Conservation (phyloP, 495 filamentous ascomycete species). For the Staphylotrichum tortipilum region DNA sequence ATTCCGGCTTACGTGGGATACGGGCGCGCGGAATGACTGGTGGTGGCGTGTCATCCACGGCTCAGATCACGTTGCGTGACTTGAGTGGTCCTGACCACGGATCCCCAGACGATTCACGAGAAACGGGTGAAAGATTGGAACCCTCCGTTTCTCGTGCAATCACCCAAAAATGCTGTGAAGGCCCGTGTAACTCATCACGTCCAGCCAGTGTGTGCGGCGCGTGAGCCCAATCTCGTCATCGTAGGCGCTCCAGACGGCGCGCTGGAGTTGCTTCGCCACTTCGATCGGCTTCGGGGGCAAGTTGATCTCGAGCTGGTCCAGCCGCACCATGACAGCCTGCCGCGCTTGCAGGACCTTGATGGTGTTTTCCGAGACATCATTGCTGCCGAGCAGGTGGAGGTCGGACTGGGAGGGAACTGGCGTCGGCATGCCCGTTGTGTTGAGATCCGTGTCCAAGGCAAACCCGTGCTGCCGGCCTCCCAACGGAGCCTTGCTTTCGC, state of each 20-base stretch:
- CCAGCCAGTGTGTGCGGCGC: constrained; percentile 27
- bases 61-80: too few relatives aligned
- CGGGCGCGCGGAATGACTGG: too few relatives aligned
- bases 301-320: constrained; percentile 22
- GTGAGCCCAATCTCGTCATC: constrained; percentile 23
- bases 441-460: constrained; percentile 10
- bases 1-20: too few relatives aligned
- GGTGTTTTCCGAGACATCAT: constrained; percentile 9
- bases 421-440: not conserved
- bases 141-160: not conserved
- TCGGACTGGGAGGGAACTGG: not conserved
- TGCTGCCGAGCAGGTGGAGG: not conserved
- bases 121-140: too few relatives aligned
- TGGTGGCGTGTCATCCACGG: too few relatives aligned
- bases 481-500: constrained; percentile 18
- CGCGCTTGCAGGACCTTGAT: constrained; percentile 22
- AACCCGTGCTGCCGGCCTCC: constrained; percentile 10
- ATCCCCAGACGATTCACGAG: too few relatives aligned
- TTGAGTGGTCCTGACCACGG: too few relatives aligned
- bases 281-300: constrained; percentile 27
- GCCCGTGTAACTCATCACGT: constrained; percentile 26
- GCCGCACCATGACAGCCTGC: constrained; percentile 18
- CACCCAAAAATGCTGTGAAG: constrained; percentile 28
- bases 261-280: constrained; percentile 26
- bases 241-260: constrained; percentile 26